Evolutionary conservation across 2,329 filamentous ascomycete genomes (phyloP), one percentile per base, ranked within the genome.

Genomic region (Penicillium sp.): DNA sequence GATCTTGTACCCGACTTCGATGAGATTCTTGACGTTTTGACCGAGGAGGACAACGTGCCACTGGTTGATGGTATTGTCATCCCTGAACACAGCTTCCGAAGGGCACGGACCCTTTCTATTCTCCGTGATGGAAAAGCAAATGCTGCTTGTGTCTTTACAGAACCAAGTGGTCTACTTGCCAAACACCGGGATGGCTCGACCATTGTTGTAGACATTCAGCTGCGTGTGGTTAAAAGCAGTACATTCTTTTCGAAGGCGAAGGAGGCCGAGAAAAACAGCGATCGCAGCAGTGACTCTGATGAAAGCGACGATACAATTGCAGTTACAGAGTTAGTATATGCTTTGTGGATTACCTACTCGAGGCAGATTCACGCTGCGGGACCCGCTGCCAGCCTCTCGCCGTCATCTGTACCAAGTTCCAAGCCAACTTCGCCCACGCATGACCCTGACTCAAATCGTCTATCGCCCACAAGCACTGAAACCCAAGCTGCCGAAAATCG

Each of bases 271-370:
- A 83, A 85, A 2, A 82, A 87, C n/a, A 78, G 84, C 49, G 86
- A 91, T 69, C 74, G 76, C 36, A 82, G 82, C 44, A 81, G 82
- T 35, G 80, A 83, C 42, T 76, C 75, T n/a, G 68, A 76, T 56
- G 69, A 72, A 26, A 67, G 70, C 45, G 66, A 71, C 62, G 75
- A 71, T 42, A 65, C 69, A 7, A 66, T 77, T 8, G 79, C 82
- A n/a, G 72, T 81, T 57, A 84, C 86, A 14, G 91, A 97, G 70
- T 83, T 96, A 58, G 91, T 97, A 0, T 97, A 92, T 76, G 94
- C 94, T 10, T 77, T 99, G 29, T 99, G 94, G 94, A 88, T 99
- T 61, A 97, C 93, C 1, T 99, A 97, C 70, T 97, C 93, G 16
- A 84, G 92, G 58, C 91, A 97, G 67, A 80, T 97, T 11, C 94